A percentile compares a stretch with the other conserved stretches of the same genome.
These are phyloP conservation scores for Zymoseptoria ardabiliae DNA, from an alignment of 2,329 filamentous ascomycete genomes.

Conservation along the genomic window DNA sequence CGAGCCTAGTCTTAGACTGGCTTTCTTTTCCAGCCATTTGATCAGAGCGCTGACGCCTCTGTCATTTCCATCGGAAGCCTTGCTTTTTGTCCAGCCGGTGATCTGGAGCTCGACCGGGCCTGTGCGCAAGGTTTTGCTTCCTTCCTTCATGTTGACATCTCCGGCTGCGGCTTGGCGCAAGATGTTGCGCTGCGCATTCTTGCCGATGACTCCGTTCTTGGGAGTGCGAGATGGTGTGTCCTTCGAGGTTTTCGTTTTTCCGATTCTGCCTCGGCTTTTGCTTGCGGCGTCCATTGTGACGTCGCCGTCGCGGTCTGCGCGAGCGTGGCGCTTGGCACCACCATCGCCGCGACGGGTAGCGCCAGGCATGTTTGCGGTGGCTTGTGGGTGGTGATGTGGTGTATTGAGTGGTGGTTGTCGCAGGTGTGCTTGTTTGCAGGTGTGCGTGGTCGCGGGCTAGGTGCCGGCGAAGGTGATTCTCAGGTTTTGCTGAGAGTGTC, in stretches of 20 bases:
- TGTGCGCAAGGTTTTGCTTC: slow-evolving; percentile 7
- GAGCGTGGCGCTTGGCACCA: neutral
- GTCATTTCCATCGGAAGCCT: slow-evolving; percentile 28
- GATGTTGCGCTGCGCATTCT: slow-evolving; percentile 24
- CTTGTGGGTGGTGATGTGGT: neutral
- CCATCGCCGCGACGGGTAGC: neutral
- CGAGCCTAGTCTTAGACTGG: slow-evolving; percentile 26
- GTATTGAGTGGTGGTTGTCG: neutral
- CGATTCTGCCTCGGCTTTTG: slow-evolving; percentile 25
- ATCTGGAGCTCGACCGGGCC: slow-evolving; percentile 32
- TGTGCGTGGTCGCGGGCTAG: neutral
- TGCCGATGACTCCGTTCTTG: slow-evolving; percentile 14
- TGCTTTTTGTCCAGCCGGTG: slow-evolving; percentile 36
- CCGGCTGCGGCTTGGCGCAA: slow-evolving; percentile 25
- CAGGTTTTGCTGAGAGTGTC: neutral
- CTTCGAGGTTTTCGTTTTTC: slow-evolving; percentile 21
- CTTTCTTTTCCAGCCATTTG: slow-evolving; percentile 36
- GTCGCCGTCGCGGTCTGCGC: slow-evolving; percentile 54
- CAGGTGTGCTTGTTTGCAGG: neutral
- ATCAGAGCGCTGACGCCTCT: slow-evolving; percentile 32
- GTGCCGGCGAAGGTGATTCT: neutral
- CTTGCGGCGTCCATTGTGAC: slow-evolving; percentile 47
- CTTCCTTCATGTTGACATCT: slow-evolving; percentile 23
- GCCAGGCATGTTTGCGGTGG: neutral
- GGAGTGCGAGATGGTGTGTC: slow-evolving; percentile 15